Base-by-base conservation (phyloP, 768 basidiomycete genomes). In the Tulasnella calospora region DNA sequence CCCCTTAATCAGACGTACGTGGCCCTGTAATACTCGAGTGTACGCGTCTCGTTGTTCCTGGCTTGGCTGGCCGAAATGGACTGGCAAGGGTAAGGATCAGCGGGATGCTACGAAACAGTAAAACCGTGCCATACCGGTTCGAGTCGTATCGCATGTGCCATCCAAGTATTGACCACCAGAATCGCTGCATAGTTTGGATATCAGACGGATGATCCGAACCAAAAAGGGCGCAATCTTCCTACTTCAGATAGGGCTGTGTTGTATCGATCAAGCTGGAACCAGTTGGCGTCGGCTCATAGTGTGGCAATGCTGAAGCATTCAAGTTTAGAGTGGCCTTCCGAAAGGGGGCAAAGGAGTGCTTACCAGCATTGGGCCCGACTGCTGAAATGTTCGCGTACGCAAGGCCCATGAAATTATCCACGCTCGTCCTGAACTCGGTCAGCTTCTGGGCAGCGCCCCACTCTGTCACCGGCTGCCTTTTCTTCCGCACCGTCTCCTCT, bases 11-110 rank as follows among this genome's bases (percentile, higher is more conserved):
- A 79, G 78, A 88, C 93, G 82, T 86, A 95, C 94, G 86, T 99
- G 98, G 10, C 96, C 97, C 85, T 99, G 98, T 78, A 99, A 84
- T 61, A 99, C 98, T 70, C 95, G 88, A 40, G 98, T 99, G 84
- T 91, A 99, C 0, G 97, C 95, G 81, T 96, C 92, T 83, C 90
- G 92, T 83, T 94, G 91, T 80, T 94, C 92, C n/a, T 87, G 79
- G n/a, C 92, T 90, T 9, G 94, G 93, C n/a, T 91, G 89, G 57
- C 95, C 95, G 82, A 96, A 94, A 85, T 95, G 93, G 38, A 94
- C 77, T 78, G 0, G 93, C 94, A 72, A 93, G 89, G 19, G 92
- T 0, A 92, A 35, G 92, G 93, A 82, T 94, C 92, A 84, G 92
- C 93, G 15, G n/a, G 46, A 23, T 15, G 33, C n/a, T 17, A 35